A percentile compares a stretch with the other conserved stretches of the same genome.
These are phyloP conservation scores for Entomortierella beljakovae DNA, from an alignment of 192 early-diverging fungal species.

Conservation along the genomic window DNA sequence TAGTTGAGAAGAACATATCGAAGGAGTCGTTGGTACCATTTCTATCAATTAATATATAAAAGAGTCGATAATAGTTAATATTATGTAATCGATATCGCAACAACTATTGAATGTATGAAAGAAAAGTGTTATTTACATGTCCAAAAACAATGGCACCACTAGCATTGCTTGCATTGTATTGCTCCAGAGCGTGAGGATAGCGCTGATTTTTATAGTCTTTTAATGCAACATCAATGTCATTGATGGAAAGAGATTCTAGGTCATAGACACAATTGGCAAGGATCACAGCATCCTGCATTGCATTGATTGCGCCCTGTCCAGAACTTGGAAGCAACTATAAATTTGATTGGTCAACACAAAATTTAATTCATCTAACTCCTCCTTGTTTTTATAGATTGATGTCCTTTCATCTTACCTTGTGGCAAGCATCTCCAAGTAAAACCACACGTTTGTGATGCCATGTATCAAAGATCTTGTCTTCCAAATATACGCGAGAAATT, in stretches of 20 bases:
- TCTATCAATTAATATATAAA: not conserved
- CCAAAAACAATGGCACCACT: conserved; percentile 1
- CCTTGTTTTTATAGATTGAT: not conserved
- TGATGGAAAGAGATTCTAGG: not conserved
- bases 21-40: not conserved
- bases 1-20: not conserved
- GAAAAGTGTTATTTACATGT: not conserved
- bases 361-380: not conserved
- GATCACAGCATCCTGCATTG: not conserved
- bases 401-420: not conserved
- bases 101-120: not conserved
- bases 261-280: conserved; percentile 10
- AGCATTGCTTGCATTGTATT: conserved; percentile 3
- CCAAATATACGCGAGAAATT: conserved; percentile 6
- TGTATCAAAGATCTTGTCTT: conserved; percentile 11
- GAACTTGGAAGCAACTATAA: conserved; percentile 6
- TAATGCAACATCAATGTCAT: not conserved
- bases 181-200: not conserved
- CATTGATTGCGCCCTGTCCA: not conserved
- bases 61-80: not conserved
- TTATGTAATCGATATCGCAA: not conserved
- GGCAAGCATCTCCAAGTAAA: conserved; percentile 12
- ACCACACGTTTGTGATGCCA: not conserved
- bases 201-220: conserved; percentile 2
- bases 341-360: not conserved